Conservation (phyloP, 768 basidiomycete genomes). For the Xanthoconium purpureum region DNA sequence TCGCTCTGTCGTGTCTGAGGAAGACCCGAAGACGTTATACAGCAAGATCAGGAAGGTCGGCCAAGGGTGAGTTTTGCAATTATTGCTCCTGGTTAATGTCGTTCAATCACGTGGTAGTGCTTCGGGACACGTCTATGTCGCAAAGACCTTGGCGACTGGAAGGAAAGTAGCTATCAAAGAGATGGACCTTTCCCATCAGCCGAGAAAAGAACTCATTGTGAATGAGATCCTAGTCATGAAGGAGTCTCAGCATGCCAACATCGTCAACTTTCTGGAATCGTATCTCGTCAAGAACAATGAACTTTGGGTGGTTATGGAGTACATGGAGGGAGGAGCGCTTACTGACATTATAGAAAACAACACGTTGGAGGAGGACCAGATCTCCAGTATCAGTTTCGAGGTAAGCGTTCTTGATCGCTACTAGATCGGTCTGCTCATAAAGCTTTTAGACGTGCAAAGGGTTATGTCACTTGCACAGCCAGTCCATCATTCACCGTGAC, state of each 20-base stretch:
- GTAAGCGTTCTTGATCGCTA: conserved; percentile 42
- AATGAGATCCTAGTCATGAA: conserved; percentile 99
- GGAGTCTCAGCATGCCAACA: conserved; percentile 95
- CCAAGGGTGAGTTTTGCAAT: conserved; percentile 72
- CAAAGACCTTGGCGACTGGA: conserved; percentile 79
- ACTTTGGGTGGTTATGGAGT: conserved; percentile 98
- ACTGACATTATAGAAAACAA: conserved; percentile 99
- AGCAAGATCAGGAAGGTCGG: conserved; percentile 99
- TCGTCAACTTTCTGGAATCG: conserved; percentile 92
- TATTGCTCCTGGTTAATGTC: neutral
- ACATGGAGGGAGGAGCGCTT: conserved; percentile 96
- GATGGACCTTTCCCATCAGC: conserved; percentile 94
- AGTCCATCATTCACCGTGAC: conserved; percentile 94
- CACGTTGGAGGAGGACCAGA: conserved; percentile 91
- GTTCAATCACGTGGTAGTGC: conserved; percentile 52
- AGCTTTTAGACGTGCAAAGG: conserved; percentile 85
- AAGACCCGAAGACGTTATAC: conserved; percentile 88
- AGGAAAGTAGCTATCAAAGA: conserved; percentile 97
- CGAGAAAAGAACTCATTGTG: conserved; percentile 95
- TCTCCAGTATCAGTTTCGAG: conserved; percentile 87
- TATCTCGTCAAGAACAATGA: conserved; percentile 87
- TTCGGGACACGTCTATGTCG: conserved; percentile 96
- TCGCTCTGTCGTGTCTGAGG: conserved; percentile 77
- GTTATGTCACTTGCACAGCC: conserved; percentile 86
- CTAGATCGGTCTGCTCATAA: neutral